Conservation (phyloP, 2,329 filamentous ascomycete species). For the Orbilia brochopaga region DNA sequence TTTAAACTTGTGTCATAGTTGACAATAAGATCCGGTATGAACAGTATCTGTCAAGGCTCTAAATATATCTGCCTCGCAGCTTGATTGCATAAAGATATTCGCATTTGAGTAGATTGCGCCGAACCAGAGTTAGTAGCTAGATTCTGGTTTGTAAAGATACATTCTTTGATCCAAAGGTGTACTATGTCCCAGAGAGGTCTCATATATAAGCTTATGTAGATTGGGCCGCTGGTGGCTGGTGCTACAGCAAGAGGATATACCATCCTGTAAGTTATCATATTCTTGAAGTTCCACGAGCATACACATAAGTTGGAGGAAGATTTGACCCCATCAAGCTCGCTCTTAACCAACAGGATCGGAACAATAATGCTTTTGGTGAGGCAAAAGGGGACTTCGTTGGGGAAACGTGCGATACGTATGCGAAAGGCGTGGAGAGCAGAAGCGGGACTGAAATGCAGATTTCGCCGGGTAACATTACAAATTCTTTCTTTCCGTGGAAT, state of each 20-base stretch:
- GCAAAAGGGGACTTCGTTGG: too few relatives aligned
- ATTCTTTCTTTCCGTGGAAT: not conserved
- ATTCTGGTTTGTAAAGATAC: constrained; percentile 20
- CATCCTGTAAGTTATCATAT: too few relatives aligned
- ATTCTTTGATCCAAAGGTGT: constrained; percentile 24
- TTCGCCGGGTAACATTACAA: not conserved
- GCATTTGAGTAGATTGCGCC: constrained; percentile 10
- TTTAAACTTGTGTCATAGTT: not conserved
- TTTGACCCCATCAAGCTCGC: too few relatives aligned
- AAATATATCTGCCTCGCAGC: constrained; percentile 4
- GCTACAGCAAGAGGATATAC: too few relatives aligned
- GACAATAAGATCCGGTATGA: constrained; percentile 34
- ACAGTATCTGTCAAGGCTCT: constrained; percentile 37
- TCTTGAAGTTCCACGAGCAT: too few relatives aligned
- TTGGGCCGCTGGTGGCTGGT: too few relatives aligned
- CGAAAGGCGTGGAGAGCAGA: not conserved
- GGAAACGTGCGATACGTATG: too few relatives aligned
- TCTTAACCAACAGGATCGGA: not conserved
- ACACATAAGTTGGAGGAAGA: too few relatives aligned
- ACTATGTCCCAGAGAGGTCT: too few relatives aligned
- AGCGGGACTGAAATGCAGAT: not conserved
- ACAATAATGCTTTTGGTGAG: too few relatives aligned
- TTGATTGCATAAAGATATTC: constrained; percentile 7
- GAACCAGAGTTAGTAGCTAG: constrained; percentile 11
- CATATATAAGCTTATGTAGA: too few relatives aligned